Conservation (phyloP, 495 filamentous ascomycete genomes). For the Peziza echinospora region DNA sequence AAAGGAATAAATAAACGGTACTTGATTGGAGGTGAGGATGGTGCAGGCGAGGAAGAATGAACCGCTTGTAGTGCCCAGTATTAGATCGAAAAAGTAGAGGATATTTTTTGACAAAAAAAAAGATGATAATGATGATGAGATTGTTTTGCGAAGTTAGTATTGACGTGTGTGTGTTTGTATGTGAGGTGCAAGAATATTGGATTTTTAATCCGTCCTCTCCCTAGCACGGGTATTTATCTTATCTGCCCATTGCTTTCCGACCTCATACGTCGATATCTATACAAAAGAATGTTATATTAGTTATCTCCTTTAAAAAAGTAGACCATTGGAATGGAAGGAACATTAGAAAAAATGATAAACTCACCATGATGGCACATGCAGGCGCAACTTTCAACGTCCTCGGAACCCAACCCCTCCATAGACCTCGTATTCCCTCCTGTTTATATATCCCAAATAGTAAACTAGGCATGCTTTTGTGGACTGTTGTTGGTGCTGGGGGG, state of each 20-base stretch:
- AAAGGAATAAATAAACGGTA: too few relatives aligned
- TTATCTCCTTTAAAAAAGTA: conserved; percentile 1
- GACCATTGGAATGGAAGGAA: neutral
- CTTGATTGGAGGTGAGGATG: too few relatives aligned
- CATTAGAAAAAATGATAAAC: neutral
- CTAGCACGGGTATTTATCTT: conserved; percentile 45
- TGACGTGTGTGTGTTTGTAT: too few relatives aligned
- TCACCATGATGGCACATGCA: conserved; percentile 85
- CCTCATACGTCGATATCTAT: conserved; percentile 74
- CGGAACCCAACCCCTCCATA: conserved; percentile 81
- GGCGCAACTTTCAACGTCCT: conserved; percentile 86
- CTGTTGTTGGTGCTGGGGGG: conserved; percentile 39
- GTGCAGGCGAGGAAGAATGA: too few relatives aligned
- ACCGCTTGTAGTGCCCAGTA: too few relatives aligned
- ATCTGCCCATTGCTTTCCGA: conserved; percentile 73
- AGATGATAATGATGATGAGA: too few relatives aligned
- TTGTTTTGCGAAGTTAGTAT: too few relatives aligned
- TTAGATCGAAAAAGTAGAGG: too few relatives aligned
- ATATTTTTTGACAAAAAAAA: too few relatives aligned
- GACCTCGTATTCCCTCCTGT: conserved; percentile 54
- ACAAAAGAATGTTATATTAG: neutral
- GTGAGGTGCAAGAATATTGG: too few relatives aligned
- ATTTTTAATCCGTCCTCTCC: neutral
- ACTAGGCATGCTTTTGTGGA: conserved; percentile 37
- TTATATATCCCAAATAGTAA: conserved; percentile 75